A percentile compares a stretch with the other conserved stretches of the same genome.
phyloP scores from a whole-genome alignment of 176 grass and related monocot species.

The bread wheat (Triticum aestivum) region DNA sequence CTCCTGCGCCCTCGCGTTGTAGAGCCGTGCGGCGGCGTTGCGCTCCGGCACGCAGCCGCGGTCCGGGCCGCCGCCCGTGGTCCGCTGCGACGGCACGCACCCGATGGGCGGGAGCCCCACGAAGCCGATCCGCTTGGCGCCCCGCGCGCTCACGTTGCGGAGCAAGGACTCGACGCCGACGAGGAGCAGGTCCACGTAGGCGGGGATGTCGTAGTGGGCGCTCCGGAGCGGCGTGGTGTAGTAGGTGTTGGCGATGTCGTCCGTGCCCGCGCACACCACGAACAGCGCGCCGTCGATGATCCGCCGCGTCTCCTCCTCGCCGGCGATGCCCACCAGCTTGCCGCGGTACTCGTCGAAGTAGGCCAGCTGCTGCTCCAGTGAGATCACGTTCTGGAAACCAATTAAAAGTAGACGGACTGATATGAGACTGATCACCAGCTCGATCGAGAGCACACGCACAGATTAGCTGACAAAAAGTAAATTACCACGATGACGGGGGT shows the following conservation, averaged over 20 bases:
- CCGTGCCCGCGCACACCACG: conserved; percentile 68
- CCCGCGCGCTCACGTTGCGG: conserved; percentile 12
- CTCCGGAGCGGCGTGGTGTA: conserved; percentile 66
- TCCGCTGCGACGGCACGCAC: conserved; percentile 77
- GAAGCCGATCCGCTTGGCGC: conserved; percentile 51
- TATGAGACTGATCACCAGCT: not conserved
- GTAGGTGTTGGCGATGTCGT: conserved; percentile 91
- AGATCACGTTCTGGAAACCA: conserved; percentile 51
- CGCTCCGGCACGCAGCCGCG: conserved; percentile 45
- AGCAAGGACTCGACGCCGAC: conserved; percentile 43
- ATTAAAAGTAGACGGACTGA: not conserved
- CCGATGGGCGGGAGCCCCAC: conserved; percentile 73
- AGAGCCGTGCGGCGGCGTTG: conserved; percentile 65
- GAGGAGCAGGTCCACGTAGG: conserved; percentile 72
- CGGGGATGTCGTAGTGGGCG: conserved; percentile 56
- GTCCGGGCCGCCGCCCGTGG: conserved; percentile 33
- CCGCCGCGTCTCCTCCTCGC: conserved; percentile 43
- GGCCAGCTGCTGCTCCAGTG: conserved; percentile 56
- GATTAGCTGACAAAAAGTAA: not conserved
- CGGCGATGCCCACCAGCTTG: conserved; percentile 50
- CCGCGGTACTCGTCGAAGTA: conserved; percentile 71
- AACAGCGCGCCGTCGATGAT: conserved; percentile 55
- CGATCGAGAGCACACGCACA: not conserved
- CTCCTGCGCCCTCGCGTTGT: conserved; percentile 45
- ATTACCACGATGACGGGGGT: conserved; percentile 57